Evolutionary conservation across 441 rosid genomes (phyloP).

Genomic region (Populus trichocarpa): DNA sequence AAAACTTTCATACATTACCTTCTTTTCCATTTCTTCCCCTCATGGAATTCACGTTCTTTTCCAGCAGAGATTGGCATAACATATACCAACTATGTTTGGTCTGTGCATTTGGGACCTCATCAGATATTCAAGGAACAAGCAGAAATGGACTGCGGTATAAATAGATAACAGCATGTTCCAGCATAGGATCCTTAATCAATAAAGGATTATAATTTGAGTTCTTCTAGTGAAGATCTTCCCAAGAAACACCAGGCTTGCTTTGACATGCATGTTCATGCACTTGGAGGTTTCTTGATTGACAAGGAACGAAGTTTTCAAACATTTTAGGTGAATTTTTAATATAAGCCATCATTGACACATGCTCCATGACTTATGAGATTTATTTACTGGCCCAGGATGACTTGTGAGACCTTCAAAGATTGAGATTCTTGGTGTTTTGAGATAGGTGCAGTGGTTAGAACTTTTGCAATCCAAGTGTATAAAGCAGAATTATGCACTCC

Average conservation of each 20-base stretch:
- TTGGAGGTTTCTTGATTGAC: not conserved
- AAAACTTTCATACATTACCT: not conserved
- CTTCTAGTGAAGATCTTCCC: not conserved
- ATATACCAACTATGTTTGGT: not conserved
- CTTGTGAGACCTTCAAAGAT: not conserved
- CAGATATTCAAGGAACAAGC: not conserved
- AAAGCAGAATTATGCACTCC: not conserved
- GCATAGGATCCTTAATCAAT: not conserved
- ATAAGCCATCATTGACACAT: not conserved
- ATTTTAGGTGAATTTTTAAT: not conserved
- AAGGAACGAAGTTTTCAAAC: not conserved
- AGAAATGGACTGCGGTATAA: not conserved
- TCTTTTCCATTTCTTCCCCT: not conserved
- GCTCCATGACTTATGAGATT: not conserved
- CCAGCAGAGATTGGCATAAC: not conserved
- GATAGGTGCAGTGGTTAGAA: not conserved
- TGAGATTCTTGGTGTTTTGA: not conserved
- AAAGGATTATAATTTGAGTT: not conserved
- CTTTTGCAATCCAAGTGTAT: not conserved
- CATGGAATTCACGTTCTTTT: too few species aligned
- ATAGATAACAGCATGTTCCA: not conserved
- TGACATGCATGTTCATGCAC: not conserved
- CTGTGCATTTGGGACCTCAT: not conserved
- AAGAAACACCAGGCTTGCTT: not conserved
- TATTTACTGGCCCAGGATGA: not conserved